Percentiles rank a stretch among this genome's conserved stretches.
Evolutionary conservation across 768 basidiomycete genomes (phyloP).

Genomic region (Leucogyrophana mollusca): DNA sequence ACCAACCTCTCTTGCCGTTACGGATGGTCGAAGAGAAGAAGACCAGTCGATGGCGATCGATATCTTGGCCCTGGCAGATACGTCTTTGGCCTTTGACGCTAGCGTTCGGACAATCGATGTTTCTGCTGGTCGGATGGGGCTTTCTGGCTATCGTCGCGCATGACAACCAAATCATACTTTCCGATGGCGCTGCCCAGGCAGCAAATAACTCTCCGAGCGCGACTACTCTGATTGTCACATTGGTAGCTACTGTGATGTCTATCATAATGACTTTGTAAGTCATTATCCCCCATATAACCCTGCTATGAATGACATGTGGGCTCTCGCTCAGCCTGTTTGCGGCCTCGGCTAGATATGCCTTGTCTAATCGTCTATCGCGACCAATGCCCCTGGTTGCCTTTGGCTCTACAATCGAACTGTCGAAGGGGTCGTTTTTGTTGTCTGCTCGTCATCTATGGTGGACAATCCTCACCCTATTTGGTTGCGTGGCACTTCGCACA

Average conservation of each 20-base stretch:
- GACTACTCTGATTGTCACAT: slow-evolving; percentile 1
- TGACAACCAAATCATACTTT: not conserved
- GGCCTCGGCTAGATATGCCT: slow-evolving; percentile 11
- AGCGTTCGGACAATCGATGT: no score
- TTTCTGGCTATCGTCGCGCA: slow-evolving; percentile 4
- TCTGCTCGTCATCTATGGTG: not conserved
- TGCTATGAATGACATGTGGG: no score
- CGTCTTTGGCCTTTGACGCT: no score
- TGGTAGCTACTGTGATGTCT: slow-evolving; percentile 2
- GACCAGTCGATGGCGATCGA: no score
- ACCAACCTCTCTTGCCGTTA: no score
- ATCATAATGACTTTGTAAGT: not conserved
- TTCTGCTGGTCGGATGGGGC: slow-evolving; percentile 6
- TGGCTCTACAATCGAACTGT: slow-evolving; percentile 6
- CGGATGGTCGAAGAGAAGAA: no score
- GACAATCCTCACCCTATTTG: slow-evolving; percentile 1
- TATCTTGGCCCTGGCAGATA: no score
- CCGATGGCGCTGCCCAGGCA: not conserved
- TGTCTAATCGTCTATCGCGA: slow-evolving; percentile 9
- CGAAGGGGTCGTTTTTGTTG: not conserved
- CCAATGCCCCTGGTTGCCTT: slow-evolving; percentile 12
- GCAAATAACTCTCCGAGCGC: not conserved
- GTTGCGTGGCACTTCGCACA: slow-evolving; percentile 10
- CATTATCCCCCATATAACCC: not conserved
- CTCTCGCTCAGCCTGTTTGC: no score